phyloP scores from a whole-genome alignment of 2,329 filamentous ascomycete genomes.

The Fusarium sp. region DNA sequence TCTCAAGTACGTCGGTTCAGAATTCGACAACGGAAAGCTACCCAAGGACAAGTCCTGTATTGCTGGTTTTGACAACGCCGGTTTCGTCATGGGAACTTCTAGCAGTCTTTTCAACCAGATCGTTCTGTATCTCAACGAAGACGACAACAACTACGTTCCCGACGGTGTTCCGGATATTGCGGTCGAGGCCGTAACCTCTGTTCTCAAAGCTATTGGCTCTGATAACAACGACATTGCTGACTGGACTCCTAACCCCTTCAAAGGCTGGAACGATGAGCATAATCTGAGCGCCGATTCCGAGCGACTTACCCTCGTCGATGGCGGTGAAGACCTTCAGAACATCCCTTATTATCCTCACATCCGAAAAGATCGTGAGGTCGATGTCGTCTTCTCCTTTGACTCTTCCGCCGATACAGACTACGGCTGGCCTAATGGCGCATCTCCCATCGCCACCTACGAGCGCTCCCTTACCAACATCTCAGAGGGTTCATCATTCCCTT shows the following conservation, averaged over 20 bases:
- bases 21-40: constrained; percentile 60
- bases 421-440: constrained; percentile 68
- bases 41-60: constrained; percentile 56
- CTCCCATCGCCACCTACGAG: constrained; percentile 64
- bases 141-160: constrained; percentile 55
- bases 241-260: constrained; percentile 68
- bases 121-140: constrained; percentile 71
- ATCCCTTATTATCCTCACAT: constrained; percentile 75
- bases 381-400: constrained; percentile 72
- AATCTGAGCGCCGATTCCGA: constrained; percentile 54
- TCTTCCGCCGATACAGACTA: constrained; percentile 67
- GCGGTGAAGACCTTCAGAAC: constrained; percentile 81
- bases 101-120: constrained; percentile 80
- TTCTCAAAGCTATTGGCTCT: constrained; percentile 65
- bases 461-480: constrained; percentile 58
- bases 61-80: constrained; percentile 78
- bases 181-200: constrained; percentile 53
- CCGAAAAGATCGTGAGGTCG: constrained; percentile 59
- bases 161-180: constrained; percentile 57
- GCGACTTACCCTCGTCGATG: constrained; percentile 78
- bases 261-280: constrained; percentile 58
- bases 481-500: constrained; percentile 65
- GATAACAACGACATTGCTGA: constrained; percentile 79
- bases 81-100: constrained; percentile 83
- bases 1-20: constrained; percentile 67